These are phyloP conservation scores for Chlamydomonas sphaeroides DNA, from an alignment of 139 green algal genomes.

Conservation along the genomic window DNA sequence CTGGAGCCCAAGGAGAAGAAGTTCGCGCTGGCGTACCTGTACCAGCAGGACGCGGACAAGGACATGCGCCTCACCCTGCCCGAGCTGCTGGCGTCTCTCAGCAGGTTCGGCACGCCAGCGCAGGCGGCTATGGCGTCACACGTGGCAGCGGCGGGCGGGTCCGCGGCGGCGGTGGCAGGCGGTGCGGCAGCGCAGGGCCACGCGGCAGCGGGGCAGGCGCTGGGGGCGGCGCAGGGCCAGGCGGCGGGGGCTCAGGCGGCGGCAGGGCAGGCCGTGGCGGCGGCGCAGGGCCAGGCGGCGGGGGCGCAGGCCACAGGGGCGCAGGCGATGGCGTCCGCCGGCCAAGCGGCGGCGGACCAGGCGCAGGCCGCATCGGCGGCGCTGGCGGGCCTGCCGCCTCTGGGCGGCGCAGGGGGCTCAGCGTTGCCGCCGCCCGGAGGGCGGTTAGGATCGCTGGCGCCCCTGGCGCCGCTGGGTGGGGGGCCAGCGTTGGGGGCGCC, in stretches of 20 bases:
- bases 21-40: constrained; percentile 47
- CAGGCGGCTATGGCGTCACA: background rate
- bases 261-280: background rate
- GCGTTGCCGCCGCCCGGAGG: background rate
- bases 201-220: background rate
- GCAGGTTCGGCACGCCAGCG: background rate
- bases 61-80: constrained; percentile 31
- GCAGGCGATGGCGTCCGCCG: no score
- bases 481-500: background rate
- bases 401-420: background rate
- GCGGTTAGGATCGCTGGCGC: background rate
- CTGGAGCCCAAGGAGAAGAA: constrained; percentile 44
- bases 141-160: background rate
- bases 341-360: background rate
- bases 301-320: background rate
- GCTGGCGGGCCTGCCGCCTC: background rate
- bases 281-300: background rate
- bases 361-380: background rate
- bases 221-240: background rate
- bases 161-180: background rate
- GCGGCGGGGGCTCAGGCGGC: background rate
- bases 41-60: constrained; percentile 31
- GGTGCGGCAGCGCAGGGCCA: no score
- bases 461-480: constrained; percentile 9
- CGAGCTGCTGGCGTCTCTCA: constrained; percentile 29